Conservation (phyloP, 1,284 basidiomycete genomes). For the Ceratobasidium sp. region DNA sequence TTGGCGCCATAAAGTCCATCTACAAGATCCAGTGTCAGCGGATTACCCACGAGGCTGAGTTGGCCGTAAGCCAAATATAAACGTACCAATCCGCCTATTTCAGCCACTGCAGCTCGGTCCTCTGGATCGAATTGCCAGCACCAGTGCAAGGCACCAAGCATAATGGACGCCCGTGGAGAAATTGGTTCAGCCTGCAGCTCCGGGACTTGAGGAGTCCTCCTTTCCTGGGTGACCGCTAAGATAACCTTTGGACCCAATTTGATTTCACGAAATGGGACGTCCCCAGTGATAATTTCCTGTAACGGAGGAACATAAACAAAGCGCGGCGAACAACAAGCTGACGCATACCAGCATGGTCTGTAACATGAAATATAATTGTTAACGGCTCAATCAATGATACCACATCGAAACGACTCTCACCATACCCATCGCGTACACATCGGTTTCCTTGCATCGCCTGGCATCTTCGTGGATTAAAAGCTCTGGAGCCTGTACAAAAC, state of each 20-base stretch:
- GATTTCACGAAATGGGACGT: not conserved
- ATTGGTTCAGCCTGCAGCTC: not conserved
- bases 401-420: not conserved
- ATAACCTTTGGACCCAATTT: not conserved
- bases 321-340: not conserved
- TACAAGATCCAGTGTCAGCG: no score
- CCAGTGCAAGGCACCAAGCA: not conserved
- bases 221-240: not conserved
- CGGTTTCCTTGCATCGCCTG: not conserved
- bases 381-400: not conserved
- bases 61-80: not conserved
- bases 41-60: no score
- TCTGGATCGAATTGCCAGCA: constrained; percentile 3
- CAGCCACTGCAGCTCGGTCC: not conserved
- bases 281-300: not conserved
- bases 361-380: not conserved
- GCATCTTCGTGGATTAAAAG: not conserved
- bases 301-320: not conserved
- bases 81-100: not conserved
- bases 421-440: no score
- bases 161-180: not conserved
- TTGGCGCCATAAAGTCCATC: no score
- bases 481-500: not conserved
- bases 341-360: constrained; percentile 5
- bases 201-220: not conserved